Percentiles rank a stretch among this genome's conserved stretches.
Evolutionary conservation across 2,329 filamentous ascomycete genomes (phyloP).

Genomic region (Shiraia sp.): DNA sequence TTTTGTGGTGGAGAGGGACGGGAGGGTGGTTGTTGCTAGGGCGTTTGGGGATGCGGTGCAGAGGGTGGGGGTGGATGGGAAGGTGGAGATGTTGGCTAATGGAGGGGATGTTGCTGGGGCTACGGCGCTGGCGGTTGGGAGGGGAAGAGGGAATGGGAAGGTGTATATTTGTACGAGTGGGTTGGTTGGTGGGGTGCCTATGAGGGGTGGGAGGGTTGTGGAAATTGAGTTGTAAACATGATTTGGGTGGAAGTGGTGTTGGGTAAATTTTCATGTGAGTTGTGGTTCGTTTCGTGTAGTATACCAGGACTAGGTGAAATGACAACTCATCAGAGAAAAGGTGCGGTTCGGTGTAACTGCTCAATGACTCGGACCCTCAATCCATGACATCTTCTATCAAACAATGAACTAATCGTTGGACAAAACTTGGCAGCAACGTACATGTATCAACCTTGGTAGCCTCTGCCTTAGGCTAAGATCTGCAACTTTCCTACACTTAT

Average conservation of each 20-base stretch:
- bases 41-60: slow-evolving; percentile 14
- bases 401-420: no score
- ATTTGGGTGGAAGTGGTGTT: background rate
- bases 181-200: slow-evolving; percentile 20
- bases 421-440: no score
- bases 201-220: slow-evolving; percentile 28
- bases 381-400: no score
- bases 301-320: no score
- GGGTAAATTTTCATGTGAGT: background rate
- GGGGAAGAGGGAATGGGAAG: slow-evolving; percentile 12
- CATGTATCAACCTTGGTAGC: no score
- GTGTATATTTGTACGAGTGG: slow-evolving; percentile 32
- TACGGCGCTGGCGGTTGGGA: slow-evolving; percentile 20
- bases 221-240: slow-evolving; percentile 10
- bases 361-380: no score
- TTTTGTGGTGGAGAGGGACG: slow-evolving; percentile 19
- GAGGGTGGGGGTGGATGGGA: slow-evolving; percentile 12
- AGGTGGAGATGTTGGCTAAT: slow-evolving; percentile 8
- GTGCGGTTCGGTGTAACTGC: no score
- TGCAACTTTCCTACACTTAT: no score
- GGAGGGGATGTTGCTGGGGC: slow-evolving; percentile 14
- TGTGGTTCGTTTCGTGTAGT: background rate
- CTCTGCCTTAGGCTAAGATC: no score
- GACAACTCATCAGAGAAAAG: no score
- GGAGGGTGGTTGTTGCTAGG: slow-evolving; percentile 13